Evolutionary conservation across 1,284 basidiomycete genomes (phyloP), one percentile per base, ranked within the genome.

Genomic region (Rhodotorula mucilaginosa): DNA sequence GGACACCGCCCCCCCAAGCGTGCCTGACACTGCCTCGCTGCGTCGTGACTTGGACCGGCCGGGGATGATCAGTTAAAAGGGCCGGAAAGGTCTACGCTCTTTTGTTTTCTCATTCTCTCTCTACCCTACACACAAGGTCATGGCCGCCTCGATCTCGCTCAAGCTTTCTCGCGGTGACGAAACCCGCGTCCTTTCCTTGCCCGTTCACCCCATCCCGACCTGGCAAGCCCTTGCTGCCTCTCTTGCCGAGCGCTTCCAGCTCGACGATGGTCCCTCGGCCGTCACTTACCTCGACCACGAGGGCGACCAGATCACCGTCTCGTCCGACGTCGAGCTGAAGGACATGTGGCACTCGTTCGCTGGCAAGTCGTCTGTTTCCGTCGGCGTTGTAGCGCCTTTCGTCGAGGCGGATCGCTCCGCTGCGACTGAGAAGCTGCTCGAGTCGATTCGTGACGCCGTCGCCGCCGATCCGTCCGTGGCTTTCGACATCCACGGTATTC

Each of bases 281-380:
- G 48, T 70, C 60, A 34, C 48, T 13, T 70, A 65, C 48, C 19
- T 44, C 39, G 68, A 65, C 49, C 60, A 58, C 13, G 68, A 70
- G 3, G 68, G 48, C 26, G 68, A 66, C 64, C 47, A 61, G 29
- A 62, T 65, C 60, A 65, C 64, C 21, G 34, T 70, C 23, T 65
- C 64, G 7, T 51, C 54, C 10, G 49, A 66, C 39, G 64, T 23
- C 8, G 68, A 70, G 60, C 29, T 70, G 26, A 44, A 15, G 15
- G 64, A 65, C 48, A 19, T 70, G 10, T 56, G 51, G 23, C 26
- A 8, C 12, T 39, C 59, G 19, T 52, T 13, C 19, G 58, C 31
- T 8, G 48, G 57, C 57, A 34, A 65, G n/a, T 51, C 57, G 31
- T n/a, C 16, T 3, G 23, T 58, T 18, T 29, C 48, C 8, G 31